phyloP scores from a whole-genome alignment of 176 grass and related monocot species.

The Oryza glumipatula region DNA sequence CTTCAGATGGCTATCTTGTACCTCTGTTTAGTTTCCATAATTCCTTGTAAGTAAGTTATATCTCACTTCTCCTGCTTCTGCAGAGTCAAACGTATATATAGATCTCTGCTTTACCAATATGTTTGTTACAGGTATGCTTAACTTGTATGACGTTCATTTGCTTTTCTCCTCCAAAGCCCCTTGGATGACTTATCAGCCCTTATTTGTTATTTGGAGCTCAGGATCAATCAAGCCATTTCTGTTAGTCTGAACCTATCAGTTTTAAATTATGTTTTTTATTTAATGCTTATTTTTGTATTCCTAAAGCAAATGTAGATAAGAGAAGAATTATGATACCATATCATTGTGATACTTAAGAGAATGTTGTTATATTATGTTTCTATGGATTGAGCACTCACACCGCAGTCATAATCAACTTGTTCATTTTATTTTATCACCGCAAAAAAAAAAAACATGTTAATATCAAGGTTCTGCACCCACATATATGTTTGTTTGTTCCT shows the following conservation, averaged over 20 bases:
- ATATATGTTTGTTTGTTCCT: neutral
- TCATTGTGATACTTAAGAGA: slow-evolving; percentile 14
- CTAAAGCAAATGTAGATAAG: neutral
- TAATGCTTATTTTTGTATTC: neutral
- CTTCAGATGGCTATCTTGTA: neutral
- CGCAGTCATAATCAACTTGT: neutral
- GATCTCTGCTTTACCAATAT: slow-evolving; percentile 5
- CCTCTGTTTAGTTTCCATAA: neutral
- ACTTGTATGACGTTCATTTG: slow-evolving; percentile 12
- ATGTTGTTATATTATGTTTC: neutral
- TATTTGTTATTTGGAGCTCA: neutral
- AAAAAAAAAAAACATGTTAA: too few relatives aligned
- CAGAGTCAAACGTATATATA: neutral
- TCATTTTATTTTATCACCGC: neutral
- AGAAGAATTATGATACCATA: neutral
- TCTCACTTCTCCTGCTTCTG: neutral
- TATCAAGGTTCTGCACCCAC: neutral
- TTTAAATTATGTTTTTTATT: neutral
- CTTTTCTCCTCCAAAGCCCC: slow-evolving; percentile 5
- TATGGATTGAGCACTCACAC: neutral
- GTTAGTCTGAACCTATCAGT: slow-evolving; percentile 9
- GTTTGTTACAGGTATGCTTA: neutral
- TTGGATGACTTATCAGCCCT: neutral
- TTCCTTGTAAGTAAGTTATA: neutral
- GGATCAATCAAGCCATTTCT: slow-evolving; percentile 5